These are phyloP conservation scores for Tagetes erecta DNA, from an alignment of 129 eudicot genomes.

Conservation along the genomic window DNA sequence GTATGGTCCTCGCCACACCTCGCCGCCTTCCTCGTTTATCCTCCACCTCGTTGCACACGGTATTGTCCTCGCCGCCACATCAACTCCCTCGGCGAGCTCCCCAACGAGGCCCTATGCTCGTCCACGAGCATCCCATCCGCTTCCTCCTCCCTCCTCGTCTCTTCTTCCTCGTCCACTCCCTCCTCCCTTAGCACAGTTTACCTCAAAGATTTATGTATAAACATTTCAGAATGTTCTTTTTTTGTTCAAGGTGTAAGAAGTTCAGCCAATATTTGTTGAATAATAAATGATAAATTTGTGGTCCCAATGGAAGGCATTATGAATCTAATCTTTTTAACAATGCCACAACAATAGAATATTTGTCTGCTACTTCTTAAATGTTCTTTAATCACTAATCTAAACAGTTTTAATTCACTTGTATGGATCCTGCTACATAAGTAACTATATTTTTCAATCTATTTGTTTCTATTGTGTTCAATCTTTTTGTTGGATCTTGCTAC, in stretches of 20 bases:
- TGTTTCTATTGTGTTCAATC: not conserved
- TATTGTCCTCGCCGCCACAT: no score
- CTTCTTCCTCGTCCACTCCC: no score
- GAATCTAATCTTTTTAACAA: not conserved
- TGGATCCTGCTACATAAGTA: not conserved
- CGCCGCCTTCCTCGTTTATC: no score
- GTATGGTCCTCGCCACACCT: no score
- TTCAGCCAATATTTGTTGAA: not conserved
- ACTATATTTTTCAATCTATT: not conserved
- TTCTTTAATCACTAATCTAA: not conserved
- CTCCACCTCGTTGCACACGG: no score
- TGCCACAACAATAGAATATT: no score
- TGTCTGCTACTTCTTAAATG: not conserved
- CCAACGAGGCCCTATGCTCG: no score
- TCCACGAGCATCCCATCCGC: no score
- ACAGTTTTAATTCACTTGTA: not conserved
- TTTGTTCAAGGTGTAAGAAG: not conserved
- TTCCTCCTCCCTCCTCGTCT: no score
- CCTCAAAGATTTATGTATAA: not conserved
- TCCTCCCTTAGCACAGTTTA: not conserved
- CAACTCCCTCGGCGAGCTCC: no score
- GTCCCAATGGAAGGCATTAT: not conserved
- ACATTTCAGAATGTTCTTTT: not conserved
- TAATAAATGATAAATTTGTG: conserved; percentile 1
- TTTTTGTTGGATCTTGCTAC: not conserved